These are phyloP conservation scores for Paralagenidium karlingii DNA, from an alignment of 352 stramenopile genomes.

Conservation along the genomic window DNA sequence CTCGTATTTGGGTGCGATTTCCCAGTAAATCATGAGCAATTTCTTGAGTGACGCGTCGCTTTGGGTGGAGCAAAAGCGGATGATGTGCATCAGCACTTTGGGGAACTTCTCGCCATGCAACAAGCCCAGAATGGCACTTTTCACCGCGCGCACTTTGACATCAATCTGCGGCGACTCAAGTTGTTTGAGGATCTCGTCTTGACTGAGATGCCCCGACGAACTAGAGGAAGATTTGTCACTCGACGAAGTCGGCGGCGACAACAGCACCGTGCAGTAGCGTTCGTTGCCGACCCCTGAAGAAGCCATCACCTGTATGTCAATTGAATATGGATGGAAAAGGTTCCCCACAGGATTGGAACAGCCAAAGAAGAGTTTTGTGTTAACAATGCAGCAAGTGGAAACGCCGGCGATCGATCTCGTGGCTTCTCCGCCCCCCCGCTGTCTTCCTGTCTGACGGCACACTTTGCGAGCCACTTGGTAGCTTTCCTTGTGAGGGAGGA, in stretches of 20 bases:
- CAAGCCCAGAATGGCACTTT: slow-evolving; percentile 96
- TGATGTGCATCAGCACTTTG: slow-evolving; percentile 99
- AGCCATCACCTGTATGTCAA: too few species aligned
- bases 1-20: slow-evolving; percentile 98
- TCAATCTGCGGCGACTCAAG: slow-evolving; percentile 92
- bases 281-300: slow-evolving; percentile 61
- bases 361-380: too few species aligned
- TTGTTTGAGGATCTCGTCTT: slow-evolving; percentile 97
- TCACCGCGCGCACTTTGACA: slow-evolving; percentile 97
- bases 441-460: too few species aligned
- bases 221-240: too few species aligned
- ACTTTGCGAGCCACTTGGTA: too few species aligned
- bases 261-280: slow-evolving; percentile 77
- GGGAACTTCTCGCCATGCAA: slow-evolving; percentile 97
- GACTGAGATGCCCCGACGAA: too few species aligned
- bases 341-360: too few species aligned
- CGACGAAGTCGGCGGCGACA: slow-evolving; percentile 40
- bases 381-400: too few species aligned
- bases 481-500: too few species aligned
- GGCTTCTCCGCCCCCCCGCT: too few species aligned
- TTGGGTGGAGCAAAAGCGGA: slow-evolving; percentile 98
- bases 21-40: slow-evolving; percentile 99
- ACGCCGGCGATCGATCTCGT: too few species aligned
- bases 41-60: slow-evolving; percentile 99
- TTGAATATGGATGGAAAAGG: too few species aligned